Evolutionary conservation across 2,329 filamentous ascomycete species (phyloP).

Genomic region (Aureobasidium leucospermi): DNA sequence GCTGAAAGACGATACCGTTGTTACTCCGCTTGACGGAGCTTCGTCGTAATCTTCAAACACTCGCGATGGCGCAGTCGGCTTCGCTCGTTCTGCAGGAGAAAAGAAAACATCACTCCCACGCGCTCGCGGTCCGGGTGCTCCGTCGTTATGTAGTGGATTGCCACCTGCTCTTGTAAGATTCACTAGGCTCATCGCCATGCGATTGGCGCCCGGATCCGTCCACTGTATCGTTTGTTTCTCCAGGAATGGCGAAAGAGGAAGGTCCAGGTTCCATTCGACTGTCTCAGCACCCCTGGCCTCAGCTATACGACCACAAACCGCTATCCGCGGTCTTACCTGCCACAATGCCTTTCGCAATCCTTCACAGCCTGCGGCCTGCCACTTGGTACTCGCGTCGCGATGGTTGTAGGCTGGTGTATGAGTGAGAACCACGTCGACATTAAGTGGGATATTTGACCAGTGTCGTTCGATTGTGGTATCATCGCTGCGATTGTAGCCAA

Average conservation of each 20-base stretch:
- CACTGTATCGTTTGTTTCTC: slow-evolving; percentile 43
- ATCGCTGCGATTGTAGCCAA: slow-evolving; percentile 47
- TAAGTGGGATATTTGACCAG: slow-evolving; percentile 56
- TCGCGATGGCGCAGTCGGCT: not conserved
- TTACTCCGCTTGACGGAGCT: not conserved
- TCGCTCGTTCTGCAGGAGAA: not conserved
- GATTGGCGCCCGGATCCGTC: slow-evolving; percentile 51
- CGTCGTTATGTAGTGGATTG: slow-evolving; percentile 24
- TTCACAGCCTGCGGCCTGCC: slow-evolving; percentile 52
- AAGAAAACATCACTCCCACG: not conserved
- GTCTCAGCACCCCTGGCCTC: slow-evolving; percentile 57
- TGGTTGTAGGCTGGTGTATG: slow-evolving; percentile 60
- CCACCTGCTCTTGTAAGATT: slow-evolving; percentile 47
- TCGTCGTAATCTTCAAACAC: not conserved
- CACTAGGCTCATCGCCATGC: slow-evolving; percentile 56
- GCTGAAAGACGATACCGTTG: not conserved
- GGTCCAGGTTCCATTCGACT: slow-evolving; percentile 46
- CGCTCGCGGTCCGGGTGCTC: not conserved
- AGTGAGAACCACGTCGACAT: slow-evolving; percentile 61
- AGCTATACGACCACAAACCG: slow-evolving; percentile 67
- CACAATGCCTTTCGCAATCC: slow-evolving; percentile 50
- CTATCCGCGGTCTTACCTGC: slow-evolving; percentile 55
- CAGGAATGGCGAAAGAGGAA: slow-evolving; percentile 14
- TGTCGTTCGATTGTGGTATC: slow-evolving; percentile 31
- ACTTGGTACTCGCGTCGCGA: slow-evolving; percentile 41